phyloP scores from a whole-genome alignment of 163 green algal species.

The Chloromonas sp. region DNA sequence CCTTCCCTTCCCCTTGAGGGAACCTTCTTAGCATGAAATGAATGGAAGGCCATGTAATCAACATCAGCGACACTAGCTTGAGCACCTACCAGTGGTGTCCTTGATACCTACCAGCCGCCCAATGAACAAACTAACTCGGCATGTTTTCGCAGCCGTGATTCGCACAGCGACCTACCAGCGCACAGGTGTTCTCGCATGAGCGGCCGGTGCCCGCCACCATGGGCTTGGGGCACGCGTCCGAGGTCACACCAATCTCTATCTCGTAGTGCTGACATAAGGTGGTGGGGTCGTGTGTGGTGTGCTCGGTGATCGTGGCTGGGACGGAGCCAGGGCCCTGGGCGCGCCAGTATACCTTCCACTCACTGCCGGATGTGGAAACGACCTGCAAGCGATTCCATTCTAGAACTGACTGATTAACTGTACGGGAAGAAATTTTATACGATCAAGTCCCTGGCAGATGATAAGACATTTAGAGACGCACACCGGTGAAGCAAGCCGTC shows the following conservation, averaged over 20 bases:
- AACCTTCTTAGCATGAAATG: neutral
- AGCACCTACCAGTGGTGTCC: too few relatives aligned
- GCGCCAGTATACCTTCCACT: neutral
- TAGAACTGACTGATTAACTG: too few relatives aligned
- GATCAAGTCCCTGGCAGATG: too few relatives aligned
- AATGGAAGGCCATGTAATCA: neutral
- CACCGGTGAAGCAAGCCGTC: too few relatives aligned
- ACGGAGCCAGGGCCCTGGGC: neutral
- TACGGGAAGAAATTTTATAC: too few relatives aligned
- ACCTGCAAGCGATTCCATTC: neutral
- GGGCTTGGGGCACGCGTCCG: neutral
- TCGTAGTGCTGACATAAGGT: neutral
- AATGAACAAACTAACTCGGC: neutral
- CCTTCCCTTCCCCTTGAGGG: too few relatives aligned
- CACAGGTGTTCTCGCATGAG: neutral
- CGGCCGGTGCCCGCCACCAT: neutral
- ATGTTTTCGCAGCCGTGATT: neutral
- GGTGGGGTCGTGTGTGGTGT: neutral
- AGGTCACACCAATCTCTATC: neutral
- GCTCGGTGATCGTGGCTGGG: neutral
- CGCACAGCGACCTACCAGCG: neutral
- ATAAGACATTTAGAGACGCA: too few relatives aligned
- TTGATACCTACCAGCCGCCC: too few relatives aligned
- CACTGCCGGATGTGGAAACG: neutral
- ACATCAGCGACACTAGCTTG: neutral